These are phyloP conservation scores for Heliamphora exappendiculata DNA, from an alignment of 148 eudicot species.

Conservation along the genomic window DNA sequence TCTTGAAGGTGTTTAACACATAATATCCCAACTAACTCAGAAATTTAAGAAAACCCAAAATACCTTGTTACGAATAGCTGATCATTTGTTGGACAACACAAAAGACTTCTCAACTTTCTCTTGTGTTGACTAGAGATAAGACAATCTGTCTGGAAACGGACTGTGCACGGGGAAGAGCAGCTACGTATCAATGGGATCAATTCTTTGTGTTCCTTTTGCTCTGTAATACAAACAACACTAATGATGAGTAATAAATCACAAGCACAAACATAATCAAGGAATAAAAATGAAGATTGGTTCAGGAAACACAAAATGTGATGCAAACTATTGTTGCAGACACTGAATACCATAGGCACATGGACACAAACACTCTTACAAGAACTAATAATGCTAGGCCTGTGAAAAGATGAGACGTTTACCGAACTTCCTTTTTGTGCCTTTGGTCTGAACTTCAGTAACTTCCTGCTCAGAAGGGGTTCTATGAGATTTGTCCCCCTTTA, in stretches of 20 bases:
- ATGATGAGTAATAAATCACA: neutral
- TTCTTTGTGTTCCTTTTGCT: slow-evolving; percentile 63
- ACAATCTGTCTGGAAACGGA: slow-evolving; percentile 48
- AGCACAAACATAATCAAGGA: neutral
- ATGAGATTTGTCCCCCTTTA: slow-evolving; percentile 34
- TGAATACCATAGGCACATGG: neutral
- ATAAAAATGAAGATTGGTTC: neutral
- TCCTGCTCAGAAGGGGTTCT: slow-evolving; percentile 30
- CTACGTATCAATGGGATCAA: slow-evolving; percentile 52
- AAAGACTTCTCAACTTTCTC: slow-evolving; percentile 86
- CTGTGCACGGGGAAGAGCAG: slow-evolving; percentile 45
- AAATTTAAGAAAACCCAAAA: slow-evolving; percentile 6
- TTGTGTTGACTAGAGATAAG: slow-evolving; percentile 80
- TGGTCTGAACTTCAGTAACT: slow-evolving; percentile 33
- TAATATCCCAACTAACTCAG: neutral
- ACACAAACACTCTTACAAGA: neutral
- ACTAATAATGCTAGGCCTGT: slow-evolving; percentile 5
- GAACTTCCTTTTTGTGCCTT: slow-evolving; percentile 62
- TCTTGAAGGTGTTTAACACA: no score
- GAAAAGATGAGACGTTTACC: slow-evolving; percentile 35
- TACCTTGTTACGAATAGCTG: slow-evolving; percentile 83
- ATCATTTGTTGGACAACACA: slow-evolving; percentile 68
- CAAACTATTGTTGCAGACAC: neutral
- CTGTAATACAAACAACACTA: slow-evolving; percentile 32
- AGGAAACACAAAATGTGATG: neutral